Evolutionary conservation across 495 filamentous ascomycete genomes (phyloP), one percentile per base, ranked within the genome.

Genomic region (Peziza echinospora): DNA sequence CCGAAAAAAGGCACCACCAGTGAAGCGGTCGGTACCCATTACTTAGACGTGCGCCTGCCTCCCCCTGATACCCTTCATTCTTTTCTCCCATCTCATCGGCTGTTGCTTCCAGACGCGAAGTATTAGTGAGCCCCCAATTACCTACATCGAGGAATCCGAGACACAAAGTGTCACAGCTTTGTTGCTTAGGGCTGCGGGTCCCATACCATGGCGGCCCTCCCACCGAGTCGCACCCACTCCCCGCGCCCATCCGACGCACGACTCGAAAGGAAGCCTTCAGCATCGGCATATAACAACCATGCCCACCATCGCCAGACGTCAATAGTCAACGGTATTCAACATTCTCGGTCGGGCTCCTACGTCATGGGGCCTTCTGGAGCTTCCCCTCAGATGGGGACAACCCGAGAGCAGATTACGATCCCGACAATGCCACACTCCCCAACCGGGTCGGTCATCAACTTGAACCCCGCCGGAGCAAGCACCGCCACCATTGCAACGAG

Each of bases 291-390:
- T n/a, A n/a, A 57, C 43, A 53, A 77, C 10, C 91, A 94, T 63
- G 80, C 79, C 41, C 87, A 96, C 60, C 82, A 93, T 60, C 74
- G 89, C 19, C 82, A 97, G 62, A 84, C 84, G 1, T 93, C 87
- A 23, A 93, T 93, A 51, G 84, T 93, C 41, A 83, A 93, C 73
- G 84, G 84, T 48, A 75, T 84, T 50, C 84, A 86, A 59, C 89
- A 97, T 64, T 91, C 85, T 49, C 77, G 89, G 53, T 92, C 89
- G 65, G 76, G 86, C 10, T 80, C 75, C 56, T 73, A 74, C 59
- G 71, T 72, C 41, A 68, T 37, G 30, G 41, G 41, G 11, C 41
- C 41, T 43, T 19, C 21, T 10, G n/a, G 10, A 19, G 11, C 22
- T 11, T 37, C 30, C 19, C 30, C 30, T 3, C n/a, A 43, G 21